phyloP scores from a whole-genome alignment of 176 grass and related monocot genomes.

The Echinochloa phyllopogon region DNA sequence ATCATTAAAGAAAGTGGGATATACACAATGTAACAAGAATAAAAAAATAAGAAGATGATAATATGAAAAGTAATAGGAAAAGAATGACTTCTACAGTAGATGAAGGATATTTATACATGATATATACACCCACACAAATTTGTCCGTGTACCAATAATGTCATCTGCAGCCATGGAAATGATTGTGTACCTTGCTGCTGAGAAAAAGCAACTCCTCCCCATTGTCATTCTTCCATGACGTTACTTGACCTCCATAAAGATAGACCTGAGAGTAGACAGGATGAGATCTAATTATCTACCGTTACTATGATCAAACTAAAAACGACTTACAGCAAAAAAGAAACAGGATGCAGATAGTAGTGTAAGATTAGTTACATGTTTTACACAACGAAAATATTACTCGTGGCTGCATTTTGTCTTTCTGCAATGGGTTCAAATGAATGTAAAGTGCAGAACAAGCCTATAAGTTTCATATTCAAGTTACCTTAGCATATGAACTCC shows the following conservation, averaged over 20 bases:
- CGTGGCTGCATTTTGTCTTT: not conserved
- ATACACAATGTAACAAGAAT: not conserved
- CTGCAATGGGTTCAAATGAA: not conserved
- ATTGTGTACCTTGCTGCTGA: conserved; percentile 70
- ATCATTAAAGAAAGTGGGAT: not conserved
- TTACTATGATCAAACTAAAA: not conserved
- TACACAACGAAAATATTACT: not conserved
- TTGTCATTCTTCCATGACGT: conserved; percentile 85
- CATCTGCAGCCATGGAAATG: not conserved
- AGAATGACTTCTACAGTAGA: conserved; percentile 2
- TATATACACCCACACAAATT: not conserved
- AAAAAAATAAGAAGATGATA: not conserved
- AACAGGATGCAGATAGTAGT: not conserved
- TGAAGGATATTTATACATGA: not conserved
- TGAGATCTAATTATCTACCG: not conserved
- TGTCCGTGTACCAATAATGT: conserved; percentile 9
- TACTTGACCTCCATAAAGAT: conserved; percentile 80
- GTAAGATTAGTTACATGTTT: not conserved
- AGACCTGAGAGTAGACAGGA: conserved; percentile 40
- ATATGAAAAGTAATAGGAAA: not conserved
- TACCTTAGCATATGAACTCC: not conserved
- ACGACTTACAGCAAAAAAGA: not conserved
- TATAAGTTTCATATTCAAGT: not conserved
- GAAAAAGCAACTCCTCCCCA: conserved; percentile 77
- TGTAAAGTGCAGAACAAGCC: not conserved